Evolutionary conservation across 2,329 filamentous ascomycete species (phyloP).

Genomic region (Fusarium nisikadoi): DNA sequence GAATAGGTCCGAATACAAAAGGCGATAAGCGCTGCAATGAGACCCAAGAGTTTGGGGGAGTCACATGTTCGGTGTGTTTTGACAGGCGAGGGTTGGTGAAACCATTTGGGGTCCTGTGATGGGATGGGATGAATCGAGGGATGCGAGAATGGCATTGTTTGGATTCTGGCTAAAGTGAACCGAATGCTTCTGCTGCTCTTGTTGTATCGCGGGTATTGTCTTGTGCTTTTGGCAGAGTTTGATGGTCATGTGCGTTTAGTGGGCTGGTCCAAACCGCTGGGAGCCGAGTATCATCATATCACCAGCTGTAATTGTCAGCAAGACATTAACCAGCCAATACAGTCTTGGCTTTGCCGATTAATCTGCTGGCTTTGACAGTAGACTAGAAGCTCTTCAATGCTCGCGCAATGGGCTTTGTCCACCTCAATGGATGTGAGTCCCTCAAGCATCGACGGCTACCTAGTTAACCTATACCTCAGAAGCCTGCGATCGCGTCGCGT

Average conservation of each 20-base stretch:
- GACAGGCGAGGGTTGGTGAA: not conserved
- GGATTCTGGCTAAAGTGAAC: not conserved
- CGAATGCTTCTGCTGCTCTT: no score
- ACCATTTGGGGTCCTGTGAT: not conserved
- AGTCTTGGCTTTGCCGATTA: fast-evolving
- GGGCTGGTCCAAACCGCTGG: not conserved
- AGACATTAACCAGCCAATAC: fast-evolving
- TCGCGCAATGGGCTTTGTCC: fast-evolving
- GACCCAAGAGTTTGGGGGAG: slow-evolving; percentile 7
- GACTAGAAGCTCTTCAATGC: fast-evolving
- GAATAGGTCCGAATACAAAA: slow-evolving; percentile 21
- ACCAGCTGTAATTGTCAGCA: not conserved
- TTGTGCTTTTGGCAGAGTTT: not conserved
- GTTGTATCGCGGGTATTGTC: not conserved
- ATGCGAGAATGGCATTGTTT: not conserved
- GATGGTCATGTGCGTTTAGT: not conserved
- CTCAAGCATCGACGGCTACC: no score
- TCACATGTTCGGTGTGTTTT: slow-evolving; percentile 13
- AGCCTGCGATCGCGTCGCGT: not conserved
- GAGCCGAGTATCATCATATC: not conserved
- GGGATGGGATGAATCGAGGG: not conserved
- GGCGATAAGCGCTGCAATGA: slow-evolving; percentile 28
- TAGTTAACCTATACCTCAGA: not conserved
- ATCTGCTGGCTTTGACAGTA: fast-evolving
- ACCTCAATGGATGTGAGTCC: no score